phyloP scores from a whole-genome alignment of 2,329 filamentous ascomycete genomes.

The Sporothrix euskadiensis region DNA sequence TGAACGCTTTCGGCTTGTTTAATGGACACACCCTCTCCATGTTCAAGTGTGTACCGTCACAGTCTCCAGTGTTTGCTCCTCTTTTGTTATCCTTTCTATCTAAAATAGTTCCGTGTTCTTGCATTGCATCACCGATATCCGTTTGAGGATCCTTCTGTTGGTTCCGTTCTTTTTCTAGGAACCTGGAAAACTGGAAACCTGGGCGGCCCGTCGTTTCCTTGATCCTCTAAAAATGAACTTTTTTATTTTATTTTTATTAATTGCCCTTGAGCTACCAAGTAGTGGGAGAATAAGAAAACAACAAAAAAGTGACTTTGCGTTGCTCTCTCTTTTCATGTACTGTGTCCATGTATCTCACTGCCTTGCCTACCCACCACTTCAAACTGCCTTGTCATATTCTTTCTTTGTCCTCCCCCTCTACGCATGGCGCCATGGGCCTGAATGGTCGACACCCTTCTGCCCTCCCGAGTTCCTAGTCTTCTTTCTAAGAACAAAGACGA shows the following conservation, averaged over 20 bases:
- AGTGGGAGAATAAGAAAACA: not conserved
- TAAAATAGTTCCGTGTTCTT: conserved; percentile 1
- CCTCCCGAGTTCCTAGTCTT: not conserved
- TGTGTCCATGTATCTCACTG: not conserved
- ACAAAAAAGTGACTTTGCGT: not conserved
- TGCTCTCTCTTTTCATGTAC: not conserved
- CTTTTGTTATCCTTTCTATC: not conserved
- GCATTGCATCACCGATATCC: not conserved
- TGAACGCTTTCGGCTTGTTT: not conserved
- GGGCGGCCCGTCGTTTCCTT: too few relatives aligned
- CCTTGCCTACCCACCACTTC: not conserved
- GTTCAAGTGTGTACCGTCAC: not conserved
- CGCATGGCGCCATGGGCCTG: not conserved
- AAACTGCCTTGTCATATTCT: not conserved
- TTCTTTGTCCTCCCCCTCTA: not conserved
- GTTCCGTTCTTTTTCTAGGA: not conserved
- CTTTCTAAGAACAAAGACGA: not conserved
- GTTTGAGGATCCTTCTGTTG: not conserved
- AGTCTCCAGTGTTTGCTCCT: not conserved
- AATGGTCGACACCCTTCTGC: not conserved
- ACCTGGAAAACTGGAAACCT: not conserved
- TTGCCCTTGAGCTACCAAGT: not conserved
- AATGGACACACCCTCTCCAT: conserved; percentile 14
- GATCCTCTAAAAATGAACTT: not conserved
- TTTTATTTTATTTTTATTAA: not conserved